Evolutionary conservation across 345 rosid species (phyloP).

Genomic region (Salix purpurea): DNA sequence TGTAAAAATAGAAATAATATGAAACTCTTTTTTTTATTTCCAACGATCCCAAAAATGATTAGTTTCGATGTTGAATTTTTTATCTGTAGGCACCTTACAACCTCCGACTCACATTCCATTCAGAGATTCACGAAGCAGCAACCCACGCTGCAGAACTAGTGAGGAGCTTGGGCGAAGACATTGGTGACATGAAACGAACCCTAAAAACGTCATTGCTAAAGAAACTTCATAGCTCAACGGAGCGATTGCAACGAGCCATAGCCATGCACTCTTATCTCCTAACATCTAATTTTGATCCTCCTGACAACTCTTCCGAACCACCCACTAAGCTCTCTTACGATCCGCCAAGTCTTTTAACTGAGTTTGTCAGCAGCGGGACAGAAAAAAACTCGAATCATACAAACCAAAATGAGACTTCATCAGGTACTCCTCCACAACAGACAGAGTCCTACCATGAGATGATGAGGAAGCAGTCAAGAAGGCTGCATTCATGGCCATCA

Average conservation of each 20-base stretch:
- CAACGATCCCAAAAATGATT: not conserved
- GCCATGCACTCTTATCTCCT: constrained; percentile 52
- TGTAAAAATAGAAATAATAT: too few relatives aligned
- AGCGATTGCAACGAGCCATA: constrained; percentile 42
- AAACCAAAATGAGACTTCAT: not conserved
- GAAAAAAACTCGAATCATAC: not conserved
- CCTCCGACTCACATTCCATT: constrained; percentile 42
- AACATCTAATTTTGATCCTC: constrained; percentile 22
- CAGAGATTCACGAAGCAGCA: constrained; percentile 46
- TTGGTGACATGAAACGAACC: constrained; percentile 41
- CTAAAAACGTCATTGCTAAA: constrained; percentile 35
- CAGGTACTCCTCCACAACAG: constrained; percentile 12
- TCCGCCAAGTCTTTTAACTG: constrained; percentile 3
- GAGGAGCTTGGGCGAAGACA: constrained; percentile 49
- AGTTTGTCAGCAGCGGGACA: constrained; percentile 11
- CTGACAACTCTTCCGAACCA: constrained; percentile 29
- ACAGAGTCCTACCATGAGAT: constrained; percentile 45
- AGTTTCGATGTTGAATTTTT: constrained; percentile 1
- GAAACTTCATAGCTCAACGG: constrained; percentile 45
- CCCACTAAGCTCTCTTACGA: constrained; percentile 20
- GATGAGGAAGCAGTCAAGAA: constrained; percentile 56
- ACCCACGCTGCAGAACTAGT: constrained; percentile 52
- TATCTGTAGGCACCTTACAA: constrained; percentile 47
- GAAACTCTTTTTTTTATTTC: too few relatives aligned
- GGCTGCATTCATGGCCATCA: constrained; percentile 58